Evolutionary conservation across 1,139 yeast species (phyloP), one percentile per base, ranked within the genome.

Genomic region (Pichia norvegensis): DNA sequence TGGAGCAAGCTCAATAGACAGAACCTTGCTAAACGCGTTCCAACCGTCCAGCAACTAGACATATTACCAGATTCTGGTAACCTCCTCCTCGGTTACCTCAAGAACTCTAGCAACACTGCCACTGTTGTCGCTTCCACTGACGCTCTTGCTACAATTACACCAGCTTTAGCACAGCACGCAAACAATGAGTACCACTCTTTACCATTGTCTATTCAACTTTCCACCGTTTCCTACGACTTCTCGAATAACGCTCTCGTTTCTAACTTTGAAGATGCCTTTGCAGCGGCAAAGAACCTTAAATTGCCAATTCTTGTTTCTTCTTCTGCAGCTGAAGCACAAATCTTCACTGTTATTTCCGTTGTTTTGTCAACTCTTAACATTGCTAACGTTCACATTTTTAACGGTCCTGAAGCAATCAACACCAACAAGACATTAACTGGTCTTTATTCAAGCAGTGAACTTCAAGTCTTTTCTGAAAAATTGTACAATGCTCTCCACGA

Each of bases 51-150:
- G 62, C 70, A 72, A 58, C 73, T 87, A 50, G 88, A 88, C 61
- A 77, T 86, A 41, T 78, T 96, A 62, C 71, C 84, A 2, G 97
- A 97, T 55, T 95, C 96, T 29, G 85, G 92, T 40, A 75, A 79
- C 54, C 77, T 86, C 37, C 72, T 92, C 44, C 69, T 85, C 47
- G 97, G 97, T 23, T 88, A 81, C 66, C 67, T 80, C 54, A 68
- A 70, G 41, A 57, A 62, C 42, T 73, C 70, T 25, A 45, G 46
- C 14, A 51, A 53, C 35, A 64, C 49, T 45, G 67, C 47, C 38
- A 55, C 66, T 8, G 81, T 84, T 33, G 64, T 90, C 40, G 74
- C 83, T 22, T 81, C 92, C 37, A 74, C 86, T 36, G 79, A 78
- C 55, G 80, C 90, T 17, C 70, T 88, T 61, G 70, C 75, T 31